phyloP scores from a whole-genome alignment of 2,329 filamentous ascomycete genomes.

The Tolypocladium tundrense region DNA sequence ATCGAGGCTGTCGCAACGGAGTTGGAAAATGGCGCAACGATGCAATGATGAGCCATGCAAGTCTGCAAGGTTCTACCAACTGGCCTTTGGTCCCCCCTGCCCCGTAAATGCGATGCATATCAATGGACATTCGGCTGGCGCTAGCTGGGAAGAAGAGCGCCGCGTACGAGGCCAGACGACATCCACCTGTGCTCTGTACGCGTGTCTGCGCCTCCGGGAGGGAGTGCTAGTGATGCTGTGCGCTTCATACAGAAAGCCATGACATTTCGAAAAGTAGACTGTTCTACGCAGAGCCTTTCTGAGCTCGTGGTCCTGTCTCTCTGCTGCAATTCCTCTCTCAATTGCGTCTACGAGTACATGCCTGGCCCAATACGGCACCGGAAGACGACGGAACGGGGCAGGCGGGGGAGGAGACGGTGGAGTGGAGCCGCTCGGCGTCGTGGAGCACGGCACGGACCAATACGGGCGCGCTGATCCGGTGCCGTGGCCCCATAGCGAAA shows the following conservation, averaged over 20 bases:
- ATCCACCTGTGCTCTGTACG: background rate
- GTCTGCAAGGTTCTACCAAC: background rate
- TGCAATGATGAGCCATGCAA: background rate
- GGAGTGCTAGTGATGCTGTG: background rate
- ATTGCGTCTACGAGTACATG: background rate
- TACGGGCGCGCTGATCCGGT: background rate
- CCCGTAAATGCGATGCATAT: background rate
- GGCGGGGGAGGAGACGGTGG: conserved; percentile 3
- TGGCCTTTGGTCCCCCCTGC: background rate
- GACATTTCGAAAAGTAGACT: background rate
- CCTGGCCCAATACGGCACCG: background rate
- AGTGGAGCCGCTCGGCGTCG: conserved; percentile 6
- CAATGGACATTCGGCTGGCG: background rate
- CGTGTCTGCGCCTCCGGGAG: background rate
- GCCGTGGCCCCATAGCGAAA: background rate
- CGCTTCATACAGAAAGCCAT: background rate
- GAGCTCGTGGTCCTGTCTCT: background rate
- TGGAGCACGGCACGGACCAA: conserved; percentile 5
- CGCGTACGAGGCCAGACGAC: background rate
- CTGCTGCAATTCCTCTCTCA: background rate
- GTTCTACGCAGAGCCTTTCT: fast-evolving
- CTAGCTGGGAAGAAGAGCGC: background rate
- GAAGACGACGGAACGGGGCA: conserved; percentile 3
- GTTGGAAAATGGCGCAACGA: conserved; percentile 1
- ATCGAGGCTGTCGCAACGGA: background rate